A percentile compares a stretch with the other conserved stretches of the same genome.
Evolutionary conservation across 306 rosid species (phyloP).

Genomic region (Cucurbita argyrosperma): DNA sequence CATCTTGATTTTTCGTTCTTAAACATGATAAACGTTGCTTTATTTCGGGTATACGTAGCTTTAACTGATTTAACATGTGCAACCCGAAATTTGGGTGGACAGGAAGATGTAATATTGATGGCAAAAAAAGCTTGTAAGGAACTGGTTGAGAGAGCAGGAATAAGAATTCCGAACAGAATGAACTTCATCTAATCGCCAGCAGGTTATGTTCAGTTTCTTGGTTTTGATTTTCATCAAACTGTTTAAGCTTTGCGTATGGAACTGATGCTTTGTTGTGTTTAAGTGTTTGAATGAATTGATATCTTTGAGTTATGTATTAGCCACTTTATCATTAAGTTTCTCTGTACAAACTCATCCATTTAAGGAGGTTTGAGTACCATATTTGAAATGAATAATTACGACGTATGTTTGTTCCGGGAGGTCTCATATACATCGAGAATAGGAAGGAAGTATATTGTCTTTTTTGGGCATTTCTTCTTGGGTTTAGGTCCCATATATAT

Average conservation of each 20-base stretch:
- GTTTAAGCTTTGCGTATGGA: background rate
- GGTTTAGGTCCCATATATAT: no score
- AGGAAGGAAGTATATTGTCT: no score
- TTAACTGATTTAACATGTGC: background rate
- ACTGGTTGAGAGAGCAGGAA: constrained; percentile 58
- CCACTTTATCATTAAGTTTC: no score
- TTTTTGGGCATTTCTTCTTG: no score
- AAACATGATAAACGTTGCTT: background rate
- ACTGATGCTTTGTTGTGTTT: background rate
- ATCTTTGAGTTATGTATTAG: background rate
- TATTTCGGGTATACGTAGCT: background rate
- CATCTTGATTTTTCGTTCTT: background rate
- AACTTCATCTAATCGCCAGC: constrained; percentile 27
- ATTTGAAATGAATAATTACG: no score
- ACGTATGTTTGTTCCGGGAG: no score
- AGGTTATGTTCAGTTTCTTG: background rate
- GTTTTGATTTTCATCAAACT: background rate
- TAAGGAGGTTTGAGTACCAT: no score
- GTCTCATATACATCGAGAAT: no score
- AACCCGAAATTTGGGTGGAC: constrained; percentile 9
- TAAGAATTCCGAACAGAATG: constrained; percentile 51
- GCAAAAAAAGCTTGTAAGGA: constrained; percentile 52
- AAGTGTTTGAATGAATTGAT: background rate
- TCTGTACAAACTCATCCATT: no score
- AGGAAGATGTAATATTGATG: constrained; percentile 46